phyloP scores from a whole-genome alignment of 164 flowering plant species.

The Malania oleifera region DNA sequence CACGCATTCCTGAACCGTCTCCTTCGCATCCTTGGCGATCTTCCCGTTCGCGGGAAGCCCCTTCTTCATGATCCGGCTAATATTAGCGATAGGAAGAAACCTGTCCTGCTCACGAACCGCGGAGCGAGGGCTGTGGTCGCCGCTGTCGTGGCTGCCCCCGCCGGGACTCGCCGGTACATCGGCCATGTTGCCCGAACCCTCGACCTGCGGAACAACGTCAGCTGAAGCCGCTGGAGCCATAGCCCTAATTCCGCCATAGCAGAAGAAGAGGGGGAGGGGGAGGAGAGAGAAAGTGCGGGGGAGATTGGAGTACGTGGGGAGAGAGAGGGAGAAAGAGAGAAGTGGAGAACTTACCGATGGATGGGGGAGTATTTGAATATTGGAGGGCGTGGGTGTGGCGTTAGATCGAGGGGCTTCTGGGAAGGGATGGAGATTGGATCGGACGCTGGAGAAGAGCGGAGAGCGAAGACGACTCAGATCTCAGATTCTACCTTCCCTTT shows the following conservation, averaged over 20 bases:
- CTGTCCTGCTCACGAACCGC: conserved; percentile 67
- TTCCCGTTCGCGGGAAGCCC: conserved; percentile 73
- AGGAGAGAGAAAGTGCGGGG: conserved; percentile 8
- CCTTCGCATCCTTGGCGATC: conserved; percentile 78
- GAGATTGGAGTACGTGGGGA: neutral
- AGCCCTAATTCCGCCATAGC: neutral
- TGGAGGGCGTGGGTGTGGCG: no score
- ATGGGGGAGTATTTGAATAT: neutral
- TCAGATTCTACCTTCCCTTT: conserved; percentile 9
- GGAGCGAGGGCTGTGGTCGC: conserved; percentile 60
- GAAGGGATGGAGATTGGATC: conserved; percentile 19
- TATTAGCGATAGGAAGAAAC: conserved; percentile 72
- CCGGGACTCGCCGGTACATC: conserved; percentile 60
- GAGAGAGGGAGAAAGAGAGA: neutral
- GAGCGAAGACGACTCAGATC: conserved; percentile 35
- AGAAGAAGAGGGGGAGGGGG: conserved; percentile 3
- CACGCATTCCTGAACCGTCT: conserved; percentile 76
- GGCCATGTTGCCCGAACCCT: conserved; percentile 33
- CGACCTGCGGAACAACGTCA: conserved; percentile 4
- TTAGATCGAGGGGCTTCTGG: no score
- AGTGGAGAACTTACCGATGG: neutral
- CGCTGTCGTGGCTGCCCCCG: conserved; percentile 58
- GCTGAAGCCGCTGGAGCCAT: conserved; percentile 3
- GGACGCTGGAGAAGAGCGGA: conserved; percentile 48
- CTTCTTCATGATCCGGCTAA: conserved; percentile 80